Percentiles rank a stretch among this genome's conserved stretches.
Evolutionary conservation across 108 stramenopile genomes (phyloP).

Genomic region (Skeletonema potamos): DNA sequence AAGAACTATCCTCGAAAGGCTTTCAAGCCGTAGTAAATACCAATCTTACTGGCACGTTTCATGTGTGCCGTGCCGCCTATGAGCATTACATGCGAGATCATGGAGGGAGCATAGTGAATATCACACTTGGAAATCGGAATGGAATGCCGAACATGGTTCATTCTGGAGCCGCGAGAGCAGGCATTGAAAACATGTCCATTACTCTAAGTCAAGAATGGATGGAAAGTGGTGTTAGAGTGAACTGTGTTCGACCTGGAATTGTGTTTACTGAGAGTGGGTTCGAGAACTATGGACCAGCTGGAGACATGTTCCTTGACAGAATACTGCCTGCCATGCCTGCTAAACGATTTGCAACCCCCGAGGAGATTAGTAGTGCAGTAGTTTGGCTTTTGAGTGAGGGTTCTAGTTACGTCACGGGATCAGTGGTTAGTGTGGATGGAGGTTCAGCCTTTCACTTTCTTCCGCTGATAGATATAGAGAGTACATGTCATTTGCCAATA

Average conservation of each 20-base stretch:
- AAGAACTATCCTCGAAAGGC: slow-evolving; percentile 65
- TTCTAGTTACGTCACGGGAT: slow-evolving; percentile 73
- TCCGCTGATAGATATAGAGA: slow-evolving; percentile 73
- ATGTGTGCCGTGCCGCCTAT: slow-evolving; percentile 74
- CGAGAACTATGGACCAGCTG: slow-evolving; percentile 78
- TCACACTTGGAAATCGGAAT: slow-evolving; percentile 84
- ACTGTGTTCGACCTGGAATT: slow-evolving; percentile 87
- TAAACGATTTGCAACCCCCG: slow-evolving; percentile 63
- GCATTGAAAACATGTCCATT: slow-evolving; percentile 85
- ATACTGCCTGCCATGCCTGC: slow-evolving; percentile 68
- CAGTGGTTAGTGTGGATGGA: slow-evolving; percentile 69
- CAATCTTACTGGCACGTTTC: slow-evolving; percentile 81
- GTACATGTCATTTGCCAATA: slow-evolving; percentile 62
- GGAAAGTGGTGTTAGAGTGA: slow-evolving; percentile 73
- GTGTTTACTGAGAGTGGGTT: slow-evolving; percentile 84
- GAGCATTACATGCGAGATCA: slow-evolving; percentile 80
- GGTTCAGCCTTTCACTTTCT: slow-evolving; percentile 65
- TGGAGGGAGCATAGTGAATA: slow-evolving; percentile 83
- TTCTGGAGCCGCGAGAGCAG: slow-evolving; percentile 79
- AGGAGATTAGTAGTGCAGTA: slow-evolving; percentile 76
- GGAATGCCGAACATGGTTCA: slow-evolving; percentile 88
- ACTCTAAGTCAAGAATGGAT: slow-evolving; percentile 88
- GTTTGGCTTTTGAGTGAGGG: slow-evolving; percentile 73
- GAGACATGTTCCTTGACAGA: slow-evolving; percentile 62
- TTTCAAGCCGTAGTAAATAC: slow-evolving; percentile 82